phyloP scores from a whole-genome alignment of 2,329 filamentous ascomycete genomes.

The Pseudogymnoascus sp. region DNA sequence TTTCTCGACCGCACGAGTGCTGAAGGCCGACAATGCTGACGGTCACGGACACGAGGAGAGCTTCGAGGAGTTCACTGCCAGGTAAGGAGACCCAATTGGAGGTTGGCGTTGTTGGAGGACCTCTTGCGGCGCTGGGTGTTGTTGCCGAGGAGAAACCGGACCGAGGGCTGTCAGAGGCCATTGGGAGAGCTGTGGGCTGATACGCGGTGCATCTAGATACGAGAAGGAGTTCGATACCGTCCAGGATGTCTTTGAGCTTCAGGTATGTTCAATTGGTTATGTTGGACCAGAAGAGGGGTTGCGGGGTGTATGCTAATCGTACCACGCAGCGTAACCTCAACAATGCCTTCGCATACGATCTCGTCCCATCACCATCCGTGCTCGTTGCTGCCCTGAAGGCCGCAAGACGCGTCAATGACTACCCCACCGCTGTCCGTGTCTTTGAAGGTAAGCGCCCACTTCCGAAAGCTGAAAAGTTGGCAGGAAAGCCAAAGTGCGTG shows the following conservation, averaged over 20 bases:
- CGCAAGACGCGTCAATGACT: conserved; percentile 95
- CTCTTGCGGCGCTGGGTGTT: conserved; percentile 9
- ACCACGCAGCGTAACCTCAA: conserved; percentile 75
- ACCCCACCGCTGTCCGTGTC: conserved; percentile 92
- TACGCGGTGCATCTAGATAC: conserved; percentile 55
- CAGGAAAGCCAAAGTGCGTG: neutral
- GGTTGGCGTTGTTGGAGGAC: conserved; percentile 14
- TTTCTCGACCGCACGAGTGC: conserved; percentile 40
- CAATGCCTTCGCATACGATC: conserved; percentile 99
- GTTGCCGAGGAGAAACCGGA: conserved; percentile 2
- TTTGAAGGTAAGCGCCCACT: conserved; percentile 72
- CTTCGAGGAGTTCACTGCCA: conserved; percentile 96
- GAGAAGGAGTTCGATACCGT: conserved; percentile 98
- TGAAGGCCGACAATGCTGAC: conserved; percentile 37
- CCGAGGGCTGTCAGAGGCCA: neutral
- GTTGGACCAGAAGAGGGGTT: conserved; percentile 5
- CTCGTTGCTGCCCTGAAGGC: conserved; percentile 86
- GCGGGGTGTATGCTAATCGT: conserved; percentile 17
- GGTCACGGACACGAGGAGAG: conserved; percentile 88
- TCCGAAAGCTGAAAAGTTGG: neutral
- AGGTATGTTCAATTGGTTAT: conserved; percentile 53
- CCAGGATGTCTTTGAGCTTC: conserved; percentile 98
- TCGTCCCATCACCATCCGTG: conserved; percentile 89
- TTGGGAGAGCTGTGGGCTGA: conserved; percentile 3
- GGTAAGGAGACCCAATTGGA: conserved; percentile 52